Conservation (phyloP, 768 basidiomycete species). For the Rhizopogon vesiculosus region DNA sequence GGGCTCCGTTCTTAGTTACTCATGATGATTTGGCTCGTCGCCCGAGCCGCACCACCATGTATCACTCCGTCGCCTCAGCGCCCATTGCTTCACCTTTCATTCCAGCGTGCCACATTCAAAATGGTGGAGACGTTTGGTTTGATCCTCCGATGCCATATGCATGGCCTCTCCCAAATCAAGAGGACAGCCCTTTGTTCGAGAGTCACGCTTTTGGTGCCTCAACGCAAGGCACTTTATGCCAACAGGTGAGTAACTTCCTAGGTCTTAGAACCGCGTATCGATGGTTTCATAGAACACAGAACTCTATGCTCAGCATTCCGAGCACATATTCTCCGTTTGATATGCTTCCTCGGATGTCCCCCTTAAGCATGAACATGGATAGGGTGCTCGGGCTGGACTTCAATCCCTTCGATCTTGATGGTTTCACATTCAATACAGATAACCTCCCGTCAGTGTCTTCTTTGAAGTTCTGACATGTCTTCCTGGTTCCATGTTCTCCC, state of each 20-base stretch:
- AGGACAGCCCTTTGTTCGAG: neutral
- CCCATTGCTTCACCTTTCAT: slow-evolving; percentile 4
- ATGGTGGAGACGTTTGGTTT: neutral
- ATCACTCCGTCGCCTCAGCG: slow-evolving; percentile 24
- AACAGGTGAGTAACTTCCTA: neutral
- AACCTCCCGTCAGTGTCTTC: neutral
- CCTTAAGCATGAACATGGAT: neutral
- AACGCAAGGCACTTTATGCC: neutral
- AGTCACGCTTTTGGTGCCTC: neutral
- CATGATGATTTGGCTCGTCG: slow-evolving; percentile 31
- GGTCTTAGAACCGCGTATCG: neutral
- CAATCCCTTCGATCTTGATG: neutral
- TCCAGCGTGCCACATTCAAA: neutral
- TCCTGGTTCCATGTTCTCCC: neutral
- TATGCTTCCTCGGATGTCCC: neutral
- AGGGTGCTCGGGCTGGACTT: neutral
- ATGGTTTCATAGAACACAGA: neutral
- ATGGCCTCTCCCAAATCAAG: neutral
- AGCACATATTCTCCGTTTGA: neutral
- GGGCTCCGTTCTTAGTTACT: slow-evolving; percentile 17
- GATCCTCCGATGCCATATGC: neutral
- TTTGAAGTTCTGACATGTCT: neutral
- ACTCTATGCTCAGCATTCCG: neutral
- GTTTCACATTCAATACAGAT: neutral
- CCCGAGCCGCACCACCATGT: slow-evolving; percentile 27